Evolutionary conservation across 2,329 filamentous ascomycete genomes (phyloP), one percentile per base, ranked within the genome.

Genomic region (Pseudopyrenochaeta lycopersici): DNA sequence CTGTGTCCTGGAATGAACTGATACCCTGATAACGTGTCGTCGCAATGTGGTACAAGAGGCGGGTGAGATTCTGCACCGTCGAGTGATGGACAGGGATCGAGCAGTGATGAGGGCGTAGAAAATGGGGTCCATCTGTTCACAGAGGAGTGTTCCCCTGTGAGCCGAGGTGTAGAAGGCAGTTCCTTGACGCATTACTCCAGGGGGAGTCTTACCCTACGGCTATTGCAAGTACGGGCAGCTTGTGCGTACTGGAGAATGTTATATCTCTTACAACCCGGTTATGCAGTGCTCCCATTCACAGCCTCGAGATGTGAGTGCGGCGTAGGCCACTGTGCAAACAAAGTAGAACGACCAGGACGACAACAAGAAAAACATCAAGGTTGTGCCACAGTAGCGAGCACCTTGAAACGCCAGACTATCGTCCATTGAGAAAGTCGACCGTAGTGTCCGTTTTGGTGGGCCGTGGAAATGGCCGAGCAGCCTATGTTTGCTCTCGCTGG

Each of bases 1-100:
- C 42, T 61, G 50, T 58, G 49, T 62, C 51, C 47, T 51, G 55
- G 44, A 50, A 20, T 41, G 39, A 53, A 38, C 47, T 45, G 54
- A 50, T 64, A 54, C 56, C 48, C 56, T 52, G 50, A 63, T 56
- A 68, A 67, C 63, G 67, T 71, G 66, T 59, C 39, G 52, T 54
- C 41, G 52, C 50, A 40, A 46, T 57, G 64, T 56, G 39, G 51
- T 53, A 55, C 58, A 39, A 50, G 48, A 23, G 44, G 40, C 46
- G 38, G 31, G 23, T 50, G 30, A 52, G 60, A 71, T 69, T 53
- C 63, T 68, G 67, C 63, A 67, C 21, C n/a, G 58, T 51, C 43
- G 17, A 49, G 57, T 52, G 52, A 58, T 72, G 66, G 64, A 64
- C 67, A 62, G 32, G n/a, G 43, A 65, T 66, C 52, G 60, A 54